These are phyloP conservation scores for Camellia sinensis DNA, from an alignment of 148 eudicot species.

Conservation along the genomic window DNA sequence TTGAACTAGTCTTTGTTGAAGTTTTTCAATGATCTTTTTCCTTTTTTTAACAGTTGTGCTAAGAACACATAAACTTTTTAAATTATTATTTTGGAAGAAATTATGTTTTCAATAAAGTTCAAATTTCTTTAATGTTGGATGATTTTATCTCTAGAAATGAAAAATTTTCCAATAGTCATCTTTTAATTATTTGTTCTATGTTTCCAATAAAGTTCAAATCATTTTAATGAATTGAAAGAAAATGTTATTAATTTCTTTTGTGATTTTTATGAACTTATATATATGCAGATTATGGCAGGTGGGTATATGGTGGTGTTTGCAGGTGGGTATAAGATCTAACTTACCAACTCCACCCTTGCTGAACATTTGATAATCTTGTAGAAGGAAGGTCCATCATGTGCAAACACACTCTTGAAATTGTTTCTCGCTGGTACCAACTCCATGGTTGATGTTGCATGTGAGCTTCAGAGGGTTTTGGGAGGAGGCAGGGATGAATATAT, in stretches of 20 bases:
- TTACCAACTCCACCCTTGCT: too few relatives aligned
- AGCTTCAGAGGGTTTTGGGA: too few relatives aligned
- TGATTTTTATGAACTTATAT: neutral
- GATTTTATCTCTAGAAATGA: too few relatives aligned
- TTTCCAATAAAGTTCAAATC: too few relatives aligned
- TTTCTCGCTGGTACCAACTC: too few relatives aligned
- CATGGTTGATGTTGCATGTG: too few relatives aligned
- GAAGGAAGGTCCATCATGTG: too few relatives aligned
- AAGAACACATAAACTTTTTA: neutral
- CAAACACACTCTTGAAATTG: too few relatives aligned
- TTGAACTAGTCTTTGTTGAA: neutral
- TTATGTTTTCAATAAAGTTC: neutral
- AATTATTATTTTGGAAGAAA: neutral
- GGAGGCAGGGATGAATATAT: too few relatives aligned
- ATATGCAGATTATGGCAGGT: slow-evolving; percentile 40
- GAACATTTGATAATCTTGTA: too few relatives aligned
- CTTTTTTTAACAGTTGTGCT: neutral
- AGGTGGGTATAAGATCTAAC: slow-evolving; percentile 22
- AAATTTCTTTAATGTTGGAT: neutral
- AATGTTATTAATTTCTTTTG: neutral
- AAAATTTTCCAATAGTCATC: too few relatives aligned
- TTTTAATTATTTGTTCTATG: too few relatives aligned
- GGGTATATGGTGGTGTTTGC: slow-evolving; percentile 97
- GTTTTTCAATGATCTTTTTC: neutral
- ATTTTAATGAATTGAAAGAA: neutral